phyloP scores from a whole-genome alignment of 1,139 yeast species.

The Suhomyces bribrorum region DNA sequence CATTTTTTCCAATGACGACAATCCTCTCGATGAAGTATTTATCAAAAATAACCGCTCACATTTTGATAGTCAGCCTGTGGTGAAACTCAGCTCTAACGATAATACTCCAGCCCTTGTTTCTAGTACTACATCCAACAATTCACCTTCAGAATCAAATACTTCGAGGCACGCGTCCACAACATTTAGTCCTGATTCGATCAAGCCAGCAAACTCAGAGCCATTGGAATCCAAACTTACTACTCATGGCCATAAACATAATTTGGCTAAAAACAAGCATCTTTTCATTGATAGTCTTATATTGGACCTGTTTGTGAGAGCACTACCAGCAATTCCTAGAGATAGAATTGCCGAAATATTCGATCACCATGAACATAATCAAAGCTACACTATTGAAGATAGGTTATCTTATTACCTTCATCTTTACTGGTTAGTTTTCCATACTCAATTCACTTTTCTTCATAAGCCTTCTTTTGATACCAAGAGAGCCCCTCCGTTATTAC shows the following conservation, averaged over 20 bases:
- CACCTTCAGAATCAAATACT: slow-evolving; percentile 40
- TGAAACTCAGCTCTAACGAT: slow-evolving; percentile 1
- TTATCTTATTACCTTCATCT: slow-evolving; percentile 30
- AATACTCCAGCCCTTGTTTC: slow-evolving; percentile 12
- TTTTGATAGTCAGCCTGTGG: not conserved
- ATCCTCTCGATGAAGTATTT: slow-evolving; percentile 44
- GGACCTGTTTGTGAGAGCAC: slow-evolving; percentile 20
- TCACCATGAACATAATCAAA: slow-evolving; percentile 15
- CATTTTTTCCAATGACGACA: slow-evolving; percentile 38
- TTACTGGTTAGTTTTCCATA: slow-evolving; percentile 63
- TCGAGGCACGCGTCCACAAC: slow-evolving; percentile 24
- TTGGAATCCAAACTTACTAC: slow-evolving; percentile 19
- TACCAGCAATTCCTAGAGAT: slow-evolving; percentile 22
- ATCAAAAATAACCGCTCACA: slow-evolving; percentile 8
- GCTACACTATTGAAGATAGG: slow-evolving; percentile 27
- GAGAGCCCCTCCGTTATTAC: slow-evolving; percentile 51
- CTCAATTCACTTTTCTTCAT: slow-evolving; percentile 63
- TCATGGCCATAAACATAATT: slow-evolving; percentile 25
- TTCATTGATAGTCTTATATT: slow-evolving; percentile 30
- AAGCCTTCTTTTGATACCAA: slow-evolving; percentile 62
- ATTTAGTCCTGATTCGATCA: slow-evolving; percentile 19
- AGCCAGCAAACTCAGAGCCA: slow-evolving; percentile 11
- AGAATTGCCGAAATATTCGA: slow-evolving; percentile 24
- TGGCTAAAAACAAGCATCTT: slow-evolving; percentile 28
- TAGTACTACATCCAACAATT: slow-evolving; percentile 31